Conservation (phyloP, 1,139 yeast species). For the Lodderomyces parapsilosis region DNA sequence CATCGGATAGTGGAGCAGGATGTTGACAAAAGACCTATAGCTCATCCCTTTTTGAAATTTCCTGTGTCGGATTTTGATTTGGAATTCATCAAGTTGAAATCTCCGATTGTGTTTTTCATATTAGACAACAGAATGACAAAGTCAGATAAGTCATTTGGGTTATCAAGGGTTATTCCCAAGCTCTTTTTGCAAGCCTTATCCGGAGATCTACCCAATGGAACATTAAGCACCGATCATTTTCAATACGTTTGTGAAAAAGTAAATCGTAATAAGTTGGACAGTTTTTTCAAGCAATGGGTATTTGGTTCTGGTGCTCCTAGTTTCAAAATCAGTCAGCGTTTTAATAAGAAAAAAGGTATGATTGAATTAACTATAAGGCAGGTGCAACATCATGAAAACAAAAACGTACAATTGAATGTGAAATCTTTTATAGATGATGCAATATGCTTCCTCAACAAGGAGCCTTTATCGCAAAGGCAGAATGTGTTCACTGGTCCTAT, state of each 20-base stretch:
- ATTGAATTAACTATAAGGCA: conserved; percentile 95
- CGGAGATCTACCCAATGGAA: conserved; percentile 82
- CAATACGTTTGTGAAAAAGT: conserved; percentile 93
- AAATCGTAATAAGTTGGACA: conserved; percentile 78
- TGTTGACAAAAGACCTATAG: conserved; percentile 79
- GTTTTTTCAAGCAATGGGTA: conserved; percentile 93
- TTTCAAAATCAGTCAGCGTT: conserved; percentile 83
- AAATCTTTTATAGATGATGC: conserved; percentile 49
- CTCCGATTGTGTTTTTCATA: conserved; percentile 83
- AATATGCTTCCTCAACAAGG: conserved; percentile 38
- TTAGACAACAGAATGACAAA: conserved; percentile 92
- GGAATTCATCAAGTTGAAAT: conserved; percentile 67
- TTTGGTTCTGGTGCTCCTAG: conserved; percentile 86
- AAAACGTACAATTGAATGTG: conserved; percentile 31
- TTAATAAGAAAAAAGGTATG: conserved; percentile 89
- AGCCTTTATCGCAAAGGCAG: conserved; percentile 38
- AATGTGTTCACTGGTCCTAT: conserved; percentile 84
- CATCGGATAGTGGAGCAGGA: conserved; percentile 72
- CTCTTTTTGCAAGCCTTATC: conserved; percentile 93
- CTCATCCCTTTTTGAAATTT: conserved; percentile 59
- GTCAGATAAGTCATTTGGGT: conserved; percentile 90
- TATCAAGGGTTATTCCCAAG: conserved; percentile 88
- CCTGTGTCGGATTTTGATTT: conserved; percentile 68
- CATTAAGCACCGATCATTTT: conserved; percentile 78
- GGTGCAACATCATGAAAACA: conserved; percentile 67